Evolutionary conservation across 2,329 filamentous ascomycete species (phyloP), one percentile per base, ranked within the genome.

Genomic region (Epichloe coenophiala): DNA sequence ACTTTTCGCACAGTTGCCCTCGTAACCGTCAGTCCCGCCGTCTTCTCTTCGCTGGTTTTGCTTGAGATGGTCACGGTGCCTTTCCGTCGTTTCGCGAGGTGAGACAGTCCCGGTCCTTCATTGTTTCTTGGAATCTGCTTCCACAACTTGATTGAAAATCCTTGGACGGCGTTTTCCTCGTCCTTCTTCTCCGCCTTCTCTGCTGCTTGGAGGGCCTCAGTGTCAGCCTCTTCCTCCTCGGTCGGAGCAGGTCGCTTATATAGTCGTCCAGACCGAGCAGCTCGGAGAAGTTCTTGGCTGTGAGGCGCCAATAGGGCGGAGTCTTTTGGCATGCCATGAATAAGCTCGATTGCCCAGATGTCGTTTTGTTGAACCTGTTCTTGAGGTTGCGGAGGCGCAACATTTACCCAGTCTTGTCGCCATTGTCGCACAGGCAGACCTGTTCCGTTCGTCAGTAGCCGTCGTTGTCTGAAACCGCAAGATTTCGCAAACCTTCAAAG

Each of bases 381-480:
- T 55, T 80, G 72, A 38, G 79, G 75, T 9, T 76, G 71, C 12
- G 79, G 79, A 48, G 87, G 83, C 57, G 80, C 81, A 61, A 91
- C 71, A 41, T 71, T 83, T 51, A 88, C 76, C 68, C 72, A 73
- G 52, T 85, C 81, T 56, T 86, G 81, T 51, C 86, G 82, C 85
- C 89, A 97, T 77, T 95, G 88, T 61, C 89, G 84, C 52, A 96
- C 85, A 15, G 91, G 91, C 11, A 96, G 76, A 53, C 89, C 88
- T 75, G 78, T 72, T 36, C 33, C 23, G 15, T n/a, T 42, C 15
- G 41, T 65, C 50, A 65, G 57, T 50, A 55, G 41, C 33, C 47
- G 19, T 33, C 7, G 8, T 4, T 8, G 6, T 38, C 48, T 39
- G 23, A 27, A 35, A 9, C 12, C 35, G 33, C 5, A 27, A 9